Evolutionary conservation across 2,329 filamentous ascomycete species (phyloP).

Genomic region (Ophiostoma perfectum): DNA sequence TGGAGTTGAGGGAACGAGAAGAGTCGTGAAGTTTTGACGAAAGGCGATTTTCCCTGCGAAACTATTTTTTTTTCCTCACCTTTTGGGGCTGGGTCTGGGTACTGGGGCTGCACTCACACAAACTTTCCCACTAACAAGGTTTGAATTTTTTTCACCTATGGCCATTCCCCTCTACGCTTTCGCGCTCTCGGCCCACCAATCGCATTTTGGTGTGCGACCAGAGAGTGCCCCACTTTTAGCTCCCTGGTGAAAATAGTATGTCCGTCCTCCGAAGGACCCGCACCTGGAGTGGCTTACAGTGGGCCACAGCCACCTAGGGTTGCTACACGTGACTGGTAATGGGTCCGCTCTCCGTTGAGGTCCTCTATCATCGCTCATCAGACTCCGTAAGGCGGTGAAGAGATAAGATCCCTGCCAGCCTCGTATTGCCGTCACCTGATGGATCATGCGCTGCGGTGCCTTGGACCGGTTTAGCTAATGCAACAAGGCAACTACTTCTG

Average conservation of each 20-base stretch:
- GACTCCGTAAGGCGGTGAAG: background rate
- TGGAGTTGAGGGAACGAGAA: conserved; percentile 19
- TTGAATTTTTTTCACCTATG: conserved; percentile 22
- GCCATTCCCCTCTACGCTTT: background rate
- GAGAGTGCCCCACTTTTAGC: background rate
- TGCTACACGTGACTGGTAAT: background rate
- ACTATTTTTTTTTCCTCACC: conserved; percentile 21
- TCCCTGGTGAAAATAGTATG: conserved; percentile 7
- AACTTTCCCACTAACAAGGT: conserved; percentile 21
- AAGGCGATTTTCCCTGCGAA: conserved; percentile 19
- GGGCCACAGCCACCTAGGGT: background rate
- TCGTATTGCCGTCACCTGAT: conserved; percentile 18
- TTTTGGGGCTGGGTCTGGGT: conserved; percentile 15
- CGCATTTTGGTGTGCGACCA: conserved; percentile 13
- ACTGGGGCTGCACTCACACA: conserved; percentile 20
- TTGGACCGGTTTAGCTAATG: background rate
- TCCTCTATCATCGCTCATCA: background rate
- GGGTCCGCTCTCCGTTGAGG: background rate
- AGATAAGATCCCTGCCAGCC: conserved; percentile 1
- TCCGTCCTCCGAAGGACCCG: conserved; percentile 10
- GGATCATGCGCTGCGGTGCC: conserved; percentile 10
- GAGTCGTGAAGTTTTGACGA: conserved; percentile 19
- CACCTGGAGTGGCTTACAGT: background rate
- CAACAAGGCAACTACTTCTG: conserved; percentile 18
- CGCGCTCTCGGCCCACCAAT: background rate